phyloP scores from a whole-genome alignment of 2,329 filamentous ascomycete species.

The Ramularia collo-cygni region DNA sequence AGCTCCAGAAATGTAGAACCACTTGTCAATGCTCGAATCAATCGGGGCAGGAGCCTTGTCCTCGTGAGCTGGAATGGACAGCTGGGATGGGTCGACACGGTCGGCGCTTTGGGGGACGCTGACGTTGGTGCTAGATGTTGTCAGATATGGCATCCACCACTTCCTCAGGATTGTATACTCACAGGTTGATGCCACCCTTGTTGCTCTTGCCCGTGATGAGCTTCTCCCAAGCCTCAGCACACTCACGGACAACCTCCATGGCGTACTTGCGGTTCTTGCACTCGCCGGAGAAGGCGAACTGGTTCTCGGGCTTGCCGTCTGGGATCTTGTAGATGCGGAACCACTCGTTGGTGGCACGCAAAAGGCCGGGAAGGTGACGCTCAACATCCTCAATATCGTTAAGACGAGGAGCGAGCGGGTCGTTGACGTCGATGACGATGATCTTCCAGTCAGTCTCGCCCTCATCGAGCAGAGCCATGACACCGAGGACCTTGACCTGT shows the following conservation, averaged over 20 bases:
- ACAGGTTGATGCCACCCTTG: slow-evolving; percentile 73
- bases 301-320: slow-evolving; percentile 99
- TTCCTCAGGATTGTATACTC: slow-evolving; percentile 40
- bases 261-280: slow-evolving; percentile 99
- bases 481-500: slow-evolving; percentile 99
- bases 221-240: slow-evolving; percentile 93
- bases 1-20: slow-evolving; percentile 99
- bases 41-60: slow-evolving; percentile 80
- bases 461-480: slow-evolving; percentile 98
- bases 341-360: slow-evolving; percentile 99
- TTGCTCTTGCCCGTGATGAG: slow-evolving; percentile 85
- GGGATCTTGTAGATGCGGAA: slow-evolving; percentile 99
- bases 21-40: slow-evolving; percentile 97
- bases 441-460: slow-evolving; percentile 99
- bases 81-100: slow-evolving; percentile 61
- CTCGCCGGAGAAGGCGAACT: slow-evolving; percentile 99
- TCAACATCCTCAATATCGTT: slow-evolving; percentile 99
- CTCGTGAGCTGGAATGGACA: slow-evolving; percentile 73
- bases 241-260: slow-evolving; percentile 91
- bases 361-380: slow-evolving; percentile 90
- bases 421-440: slow-evolving; percentile 98
- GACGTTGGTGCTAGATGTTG: slow-evolving; percentile 64
- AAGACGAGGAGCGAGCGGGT: slow-evolving; percentile 91
- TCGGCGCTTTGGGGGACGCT: slow-evolving; percentile 66
- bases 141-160: slow-evolving; percentile 1